Conservation (phyloP, 192 early-diverging fungal species). For the Obelidium mucronatum region DNA sequence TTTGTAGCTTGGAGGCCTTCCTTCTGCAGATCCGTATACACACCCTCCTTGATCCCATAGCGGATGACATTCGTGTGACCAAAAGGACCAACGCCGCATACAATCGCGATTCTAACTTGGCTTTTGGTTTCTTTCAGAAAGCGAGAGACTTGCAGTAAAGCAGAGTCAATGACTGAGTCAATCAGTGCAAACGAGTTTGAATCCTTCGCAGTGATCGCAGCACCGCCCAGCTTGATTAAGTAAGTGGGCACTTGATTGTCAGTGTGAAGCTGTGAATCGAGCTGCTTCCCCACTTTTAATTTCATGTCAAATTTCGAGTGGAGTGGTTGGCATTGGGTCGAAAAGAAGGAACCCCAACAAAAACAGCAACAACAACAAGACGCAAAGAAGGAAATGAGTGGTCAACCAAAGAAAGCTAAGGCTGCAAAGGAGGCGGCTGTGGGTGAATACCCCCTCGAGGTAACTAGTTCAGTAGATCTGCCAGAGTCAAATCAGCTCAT, state of each 20-base stretch:
- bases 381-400: constrained; percentile 2
- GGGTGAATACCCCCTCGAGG: constrained; percentile 28
- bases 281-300: background rate
- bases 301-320: background rate
- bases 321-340: background rate
- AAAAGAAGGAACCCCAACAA: constrained; percentile 8
- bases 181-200: background rate
- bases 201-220: constrained; percentile 18
- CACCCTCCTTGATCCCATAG: background rate
- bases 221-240: constrained; percentile 34
- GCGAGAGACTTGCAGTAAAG: background rate
- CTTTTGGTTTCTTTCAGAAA: background rate
- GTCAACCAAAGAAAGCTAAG: background rate
- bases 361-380: background rate
- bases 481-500: background rate
- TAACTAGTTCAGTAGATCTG: background rate
- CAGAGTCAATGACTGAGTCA: background rate
- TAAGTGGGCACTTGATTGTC: no score
- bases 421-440: background rate
- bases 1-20: background rate
- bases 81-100: constrained; percentile 30
- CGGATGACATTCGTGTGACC: constrained; percentile 21
- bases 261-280: no score
- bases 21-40: constrained; percentile 4
- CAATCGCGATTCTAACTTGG: background rate